Conservation (phyloP, 306 rosid genomes). For the Prunus fruticosa region DNA sequence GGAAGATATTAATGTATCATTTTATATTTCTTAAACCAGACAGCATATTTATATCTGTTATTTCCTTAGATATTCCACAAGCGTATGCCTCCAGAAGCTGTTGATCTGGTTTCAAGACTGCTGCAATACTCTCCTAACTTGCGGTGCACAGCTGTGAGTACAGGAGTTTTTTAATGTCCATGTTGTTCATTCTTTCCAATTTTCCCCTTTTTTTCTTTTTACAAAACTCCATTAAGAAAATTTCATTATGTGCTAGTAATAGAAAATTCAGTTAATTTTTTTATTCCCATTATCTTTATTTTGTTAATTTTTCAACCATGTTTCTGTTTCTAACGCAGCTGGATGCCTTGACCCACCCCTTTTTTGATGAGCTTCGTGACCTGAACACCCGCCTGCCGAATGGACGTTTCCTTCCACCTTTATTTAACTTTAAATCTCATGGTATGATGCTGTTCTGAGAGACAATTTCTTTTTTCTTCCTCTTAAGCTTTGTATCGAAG, state of each 20-base stretch:
- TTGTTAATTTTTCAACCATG: background rate
- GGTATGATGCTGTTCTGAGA: constrained; percentile 44
- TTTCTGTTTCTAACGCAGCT: constrained; percentile 44
- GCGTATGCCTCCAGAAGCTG: constrained; percentile 99
- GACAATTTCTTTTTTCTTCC: background rate
- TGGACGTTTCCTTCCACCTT: constrained; percentile 93
- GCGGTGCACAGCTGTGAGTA: constrained; percentile 89
- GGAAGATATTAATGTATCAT: background rate
- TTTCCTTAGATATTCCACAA: constrained; percentile 78
- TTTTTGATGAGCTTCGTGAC: constrained; percentile 96
- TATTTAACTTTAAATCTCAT: constrained; percentile 86
- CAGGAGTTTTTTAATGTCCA: background rate
- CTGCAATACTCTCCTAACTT: constrained; percentile 91
- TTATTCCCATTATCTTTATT: background rate
- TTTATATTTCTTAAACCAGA: background rate
- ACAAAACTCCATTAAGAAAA: background rate
- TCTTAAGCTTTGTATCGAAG: background rate
- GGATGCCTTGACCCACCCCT: constrained; percentile 88
- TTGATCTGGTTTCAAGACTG: constrained; percentile 93
- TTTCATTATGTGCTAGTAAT: background rate
- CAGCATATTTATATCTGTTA: constrained; percentile 6
- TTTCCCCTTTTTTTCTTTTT: background rate
- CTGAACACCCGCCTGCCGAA: constrained; percentile 78
- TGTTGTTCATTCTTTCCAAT: background rate
- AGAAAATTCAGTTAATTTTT: background rate